Evolutionary conservation across 2,329 filamentous ascomycete genomes (phyloP).

Genomic region (Keithomyces neogunnii): DNA sequence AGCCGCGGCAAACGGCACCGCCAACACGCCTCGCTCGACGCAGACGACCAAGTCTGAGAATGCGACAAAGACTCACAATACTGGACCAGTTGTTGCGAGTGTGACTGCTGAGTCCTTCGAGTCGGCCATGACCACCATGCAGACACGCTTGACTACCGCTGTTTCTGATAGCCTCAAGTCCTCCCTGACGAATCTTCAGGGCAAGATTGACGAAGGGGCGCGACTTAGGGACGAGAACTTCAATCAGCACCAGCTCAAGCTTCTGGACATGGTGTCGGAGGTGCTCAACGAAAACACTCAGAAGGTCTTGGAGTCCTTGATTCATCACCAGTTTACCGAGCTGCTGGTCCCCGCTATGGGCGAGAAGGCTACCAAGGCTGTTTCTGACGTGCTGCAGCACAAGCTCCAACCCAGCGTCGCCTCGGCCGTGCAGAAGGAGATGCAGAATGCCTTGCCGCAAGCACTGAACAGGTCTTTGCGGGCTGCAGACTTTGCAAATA

Average conservation of each 20-base stretch:
- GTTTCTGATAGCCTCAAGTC: conserved; percentile 45
- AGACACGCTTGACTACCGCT: conserved; percentile 39
- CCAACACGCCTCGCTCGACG: conserved; percentile 24
- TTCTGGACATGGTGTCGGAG: conserved; percentile 50
- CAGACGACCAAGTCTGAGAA: conserved; percentile 20
- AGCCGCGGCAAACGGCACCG: conserved; percentile 32
- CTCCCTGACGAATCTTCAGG: conserved; percentile 52
- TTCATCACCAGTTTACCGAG: conserved; percentile 66
- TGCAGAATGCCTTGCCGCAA: conserved; percentile 62
- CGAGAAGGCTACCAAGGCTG: conserved; percentile 55
- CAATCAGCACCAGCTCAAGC: conserved; percentile 42
- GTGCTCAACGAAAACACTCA: conserved; percentile 56
- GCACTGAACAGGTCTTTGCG: conserved; percentile 48
- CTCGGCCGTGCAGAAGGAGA: conserved; percentile 61
- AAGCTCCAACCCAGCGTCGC: conserved; percentile 59
- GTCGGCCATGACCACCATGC: conserved; percentile 44
- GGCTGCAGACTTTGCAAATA: conserved; percentile 63
- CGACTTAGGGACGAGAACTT: conserved; percentile 42
- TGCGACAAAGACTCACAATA: conserved; percentile 15
- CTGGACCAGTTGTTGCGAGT: conserved; percentile 14
- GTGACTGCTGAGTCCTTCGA: conserved; percentile 41
- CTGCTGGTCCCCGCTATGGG: conserved; percentile 69
- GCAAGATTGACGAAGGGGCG: conserved; percentile 58
- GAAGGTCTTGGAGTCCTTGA: conserved; percentile 67
- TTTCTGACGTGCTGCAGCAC: conserved; percentile 63